phyloP scores from a whole-genome alignment of 2,329 filamentous ascomycete species.

The Alternaria arborescens region DNA sequence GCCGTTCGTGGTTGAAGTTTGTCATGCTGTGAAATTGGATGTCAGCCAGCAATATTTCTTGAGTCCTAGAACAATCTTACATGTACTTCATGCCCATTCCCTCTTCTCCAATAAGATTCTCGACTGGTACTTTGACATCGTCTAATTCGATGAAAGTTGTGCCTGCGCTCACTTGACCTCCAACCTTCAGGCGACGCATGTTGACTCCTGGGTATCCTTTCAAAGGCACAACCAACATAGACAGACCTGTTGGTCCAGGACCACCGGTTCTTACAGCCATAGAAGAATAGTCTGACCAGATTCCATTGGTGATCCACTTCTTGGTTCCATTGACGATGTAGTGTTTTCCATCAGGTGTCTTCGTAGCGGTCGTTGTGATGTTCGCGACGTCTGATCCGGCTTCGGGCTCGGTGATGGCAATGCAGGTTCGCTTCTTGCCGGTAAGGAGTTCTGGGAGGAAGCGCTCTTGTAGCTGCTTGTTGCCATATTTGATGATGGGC shows the following conservation, averaged over 20 bases:
- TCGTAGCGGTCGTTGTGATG: constrained; percentile 72
- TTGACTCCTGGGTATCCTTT: constrained; percentile 71
- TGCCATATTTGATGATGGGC: constrained; percentile 74
- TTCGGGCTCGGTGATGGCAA: constrained; percentile 80
- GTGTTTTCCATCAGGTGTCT: constrained; percentile 68
- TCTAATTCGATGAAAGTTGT: constrained; percentile 81
- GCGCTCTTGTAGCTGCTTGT: constrained; percentile 67
- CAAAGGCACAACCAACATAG: constrained; percentile 74
- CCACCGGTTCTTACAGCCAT: constrained; percentile 80
- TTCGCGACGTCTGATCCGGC: constrained; percentile 78
- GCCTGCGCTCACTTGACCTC: constrained; percentile 70
- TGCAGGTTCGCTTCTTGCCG: constrained; percentile 73
- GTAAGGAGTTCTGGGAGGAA: constrained; percentile 76
- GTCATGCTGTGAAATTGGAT: constrained; percentile 60
- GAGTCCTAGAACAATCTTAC: constrained; percentile 12
- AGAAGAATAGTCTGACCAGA: constrained; percentile 72
- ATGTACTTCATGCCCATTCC: constrained; percentile 77
- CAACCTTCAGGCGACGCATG: constrained; percentile 73
- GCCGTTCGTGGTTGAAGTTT: constrained; percentile 81
- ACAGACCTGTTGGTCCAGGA: constrained; percentile 69
- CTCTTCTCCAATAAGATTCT: constrained; percentile 74
- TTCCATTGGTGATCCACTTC: constrained; percentile 71
- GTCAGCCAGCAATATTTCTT: neutral
- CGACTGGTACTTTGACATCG: constrained; percentile 74
- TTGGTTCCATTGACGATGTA: constrained; percentile 79